phyloP scores from a whole-genome alignment of 805 yeast species.

The Wickerhamiella allomyrinae region DNA sequence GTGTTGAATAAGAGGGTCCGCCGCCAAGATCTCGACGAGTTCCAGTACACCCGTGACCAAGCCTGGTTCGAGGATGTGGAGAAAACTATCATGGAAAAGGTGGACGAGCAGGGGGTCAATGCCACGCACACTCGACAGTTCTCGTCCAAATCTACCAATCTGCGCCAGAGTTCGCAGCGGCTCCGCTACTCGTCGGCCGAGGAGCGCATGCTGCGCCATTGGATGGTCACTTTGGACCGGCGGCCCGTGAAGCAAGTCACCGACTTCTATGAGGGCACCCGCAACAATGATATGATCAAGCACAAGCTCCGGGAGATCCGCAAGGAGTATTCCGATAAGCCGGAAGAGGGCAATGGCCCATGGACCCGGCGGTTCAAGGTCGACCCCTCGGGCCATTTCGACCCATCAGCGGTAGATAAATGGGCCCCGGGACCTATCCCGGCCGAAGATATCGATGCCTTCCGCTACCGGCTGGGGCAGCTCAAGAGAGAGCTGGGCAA shows the following conservation, averaged over 20 bases:
- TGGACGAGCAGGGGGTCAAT: not conserved
- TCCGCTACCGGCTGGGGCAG: not conserved
- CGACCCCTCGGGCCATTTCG: not conserved
- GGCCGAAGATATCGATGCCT: not conserved
- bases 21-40: not conserved
- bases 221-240: not conserved
- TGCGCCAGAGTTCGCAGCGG: slow-evolving; percentile 1
- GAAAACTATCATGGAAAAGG: not conserved
- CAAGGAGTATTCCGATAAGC: not conserved
- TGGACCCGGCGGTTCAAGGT: not conserved
- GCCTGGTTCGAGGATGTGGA: not conserved
- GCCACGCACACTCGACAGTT: not conserved
- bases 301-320: slow-evolving; percentile 1
- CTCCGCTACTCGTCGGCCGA: not conserved
- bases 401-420: not conserved
- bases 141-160: not conserved
- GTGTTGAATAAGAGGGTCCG: not conserved
- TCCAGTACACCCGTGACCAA: not conserved
- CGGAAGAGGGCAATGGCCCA: not conserved
- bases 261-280: not conserved
- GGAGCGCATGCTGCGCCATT: slow-evolving; percentile 1
- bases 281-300: slow-evolving; percentile 1
- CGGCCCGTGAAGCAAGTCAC: not conserved
- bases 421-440: slow-evolving; percentile 1
- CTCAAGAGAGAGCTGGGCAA: slow-evolving; percentile 1